Percentiles rank a stretch among this genome's conserved stretches.
phyloP scores from a whole-genome alignment of 2,329 filamentous ascomycete species.

The Microthyrium microscopicum region DNA sequence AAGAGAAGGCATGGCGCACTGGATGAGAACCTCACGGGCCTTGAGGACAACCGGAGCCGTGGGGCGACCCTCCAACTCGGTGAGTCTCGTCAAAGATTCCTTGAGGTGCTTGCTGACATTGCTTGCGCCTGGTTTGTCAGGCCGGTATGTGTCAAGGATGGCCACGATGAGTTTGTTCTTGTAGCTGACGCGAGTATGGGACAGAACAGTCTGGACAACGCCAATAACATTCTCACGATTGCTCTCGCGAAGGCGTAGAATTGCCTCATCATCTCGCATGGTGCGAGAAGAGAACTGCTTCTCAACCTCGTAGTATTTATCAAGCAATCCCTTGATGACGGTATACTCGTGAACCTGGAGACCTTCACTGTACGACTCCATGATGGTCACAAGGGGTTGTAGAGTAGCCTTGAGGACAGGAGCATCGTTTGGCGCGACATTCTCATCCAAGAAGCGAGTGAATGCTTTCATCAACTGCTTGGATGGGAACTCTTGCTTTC shows the following conservation, averaged over 20 bases:
- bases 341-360: conserved; percentile 80
- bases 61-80: conserved; percentile 71
- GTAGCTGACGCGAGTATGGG: conserved; percentile 76
- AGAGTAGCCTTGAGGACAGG: conserved; percentile 58
- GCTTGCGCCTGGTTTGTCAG: conserved; percentile 79
- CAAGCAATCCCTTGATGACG: conserved; percentile 63
- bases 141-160: conserved; percentile 83
- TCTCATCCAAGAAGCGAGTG: conserved; percentile 76
- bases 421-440: conserved; percentile 55
- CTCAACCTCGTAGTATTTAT: conserved; percentile 71
- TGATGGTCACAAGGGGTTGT: conserved; percentile 58
- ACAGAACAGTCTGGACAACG: conserved; percentile 79
- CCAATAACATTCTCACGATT: conserved; percentile 81
- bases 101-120: conserved; percentile 82
- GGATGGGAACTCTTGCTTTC: conserved; percentile 77
- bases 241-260: conserved; percentile 85
- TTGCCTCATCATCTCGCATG: conserved; percentile 79
- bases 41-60: conserved; percentile 95
- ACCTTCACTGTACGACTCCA: conserved; percentile 69
- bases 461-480: conserved; percentile 75
- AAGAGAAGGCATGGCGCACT: conserved; percentile 86
- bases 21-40: conserved; percentile 91
- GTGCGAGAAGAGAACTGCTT: conserved; percentile 72
- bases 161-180: conserved; percentile 92
- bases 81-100: conserved; percentile 64